phyloP scores from a whole-genome alignment of 345 rosid genomes.

The Eucalyptus cladocalyx region DNA sequence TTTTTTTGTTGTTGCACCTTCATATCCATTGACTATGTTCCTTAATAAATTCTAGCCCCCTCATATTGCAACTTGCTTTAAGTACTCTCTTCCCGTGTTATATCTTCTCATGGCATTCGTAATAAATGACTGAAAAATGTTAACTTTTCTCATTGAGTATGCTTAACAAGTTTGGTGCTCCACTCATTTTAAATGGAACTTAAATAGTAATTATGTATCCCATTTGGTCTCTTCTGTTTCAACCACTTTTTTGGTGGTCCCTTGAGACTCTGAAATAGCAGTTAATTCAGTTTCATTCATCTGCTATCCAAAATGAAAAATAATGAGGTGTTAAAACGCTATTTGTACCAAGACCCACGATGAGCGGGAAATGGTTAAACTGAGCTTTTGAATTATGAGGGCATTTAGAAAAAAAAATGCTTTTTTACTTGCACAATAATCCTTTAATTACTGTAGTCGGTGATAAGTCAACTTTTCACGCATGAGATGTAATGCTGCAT shows the following conservation, averaged over 20 bases:
- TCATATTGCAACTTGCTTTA: neutral
- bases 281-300: neutral
- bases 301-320: neutral
- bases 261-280: neutral
- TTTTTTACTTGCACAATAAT: neutral
- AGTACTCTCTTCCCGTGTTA: neutral
- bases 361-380: neutral
- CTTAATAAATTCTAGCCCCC: neutral
- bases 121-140: neutral
- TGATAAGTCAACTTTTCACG: neutral
- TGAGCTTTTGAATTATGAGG: neutral
- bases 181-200: neutral
- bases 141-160: neutral
- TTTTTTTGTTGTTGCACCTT: neutral
- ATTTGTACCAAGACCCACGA: neutral
- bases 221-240: neutral
- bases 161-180: neutral
- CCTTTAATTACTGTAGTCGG: neutral
- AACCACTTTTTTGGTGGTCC: neutral
- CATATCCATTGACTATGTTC: neutral
- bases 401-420: neutral
- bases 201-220: neutral
- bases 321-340: neutral
- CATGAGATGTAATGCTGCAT: neutral
- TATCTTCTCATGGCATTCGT: neutral